Conservation (phyloP, 768 basidiomycete species). For the Pleurotus cornucopiae region DNA sequence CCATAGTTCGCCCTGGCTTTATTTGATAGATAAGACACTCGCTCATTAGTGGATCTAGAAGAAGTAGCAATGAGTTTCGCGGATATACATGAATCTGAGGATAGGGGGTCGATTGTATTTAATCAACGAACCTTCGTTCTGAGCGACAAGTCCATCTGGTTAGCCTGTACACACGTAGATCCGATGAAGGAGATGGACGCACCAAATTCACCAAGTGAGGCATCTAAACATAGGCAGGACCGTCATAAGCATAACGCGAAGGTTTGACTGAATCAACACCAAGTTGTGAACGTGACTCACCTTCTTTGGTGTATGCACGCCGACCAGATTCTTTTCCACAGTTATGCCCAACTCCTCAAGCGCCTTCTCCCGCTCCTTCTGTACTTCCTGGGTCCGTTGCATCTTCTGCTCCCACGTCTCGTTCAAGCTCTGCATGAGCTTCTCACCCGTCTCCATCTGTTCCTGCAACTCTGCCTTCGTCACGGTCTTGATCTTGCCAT, state of each 20-base stretch:
- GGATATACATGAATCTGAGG: constrained; percentile 7
- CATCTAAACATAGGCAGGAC: constrained; percentile 49
- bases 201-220: constrained; percentile 93
- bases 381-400: constrained; percentile 86
- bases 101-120: constrained; percentile 10
- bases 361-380: constrained; percentile 96
- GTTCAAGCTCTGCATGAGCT: constrained; percentile 78
- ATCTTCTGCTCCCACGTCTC: constrained; percentile 94
- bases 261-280: constrained; percentile 6
- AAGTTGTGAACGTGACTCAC: constrained; percentile 34
- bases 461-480: constrained; percentile 97
- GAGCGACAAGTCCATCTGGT: constrained; percentile 12
- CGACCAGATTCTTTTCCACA: constrained; percentile 93
- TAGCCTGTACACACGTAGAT: constrained; percentile 11
- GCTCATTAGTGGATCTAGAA: constrained; percentile 88
- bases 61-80: constrained; percentile 6
- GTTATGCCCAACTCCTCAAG: constrained; percentile 97
- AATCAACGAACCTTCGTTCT: constrained; percentile 66
- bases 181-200: constrained; percentile 28
- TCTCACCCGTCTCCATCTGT: constrained; percentile 92
- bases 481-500: constrained; percentile 91
- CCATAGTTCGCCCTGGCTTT: constrained; percentile 43
- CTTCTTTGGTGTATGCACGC: constrained; percentile 98
- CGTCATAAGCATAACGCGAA: constrained; percentile 8
- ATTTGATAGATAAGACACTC: constrained; percentile 93